Evolutionary conservation across 163 green algal genomes (phyloP), one percentile per base, ranked within the genome.

Genomic region (Dunaliella salina): DNA sequence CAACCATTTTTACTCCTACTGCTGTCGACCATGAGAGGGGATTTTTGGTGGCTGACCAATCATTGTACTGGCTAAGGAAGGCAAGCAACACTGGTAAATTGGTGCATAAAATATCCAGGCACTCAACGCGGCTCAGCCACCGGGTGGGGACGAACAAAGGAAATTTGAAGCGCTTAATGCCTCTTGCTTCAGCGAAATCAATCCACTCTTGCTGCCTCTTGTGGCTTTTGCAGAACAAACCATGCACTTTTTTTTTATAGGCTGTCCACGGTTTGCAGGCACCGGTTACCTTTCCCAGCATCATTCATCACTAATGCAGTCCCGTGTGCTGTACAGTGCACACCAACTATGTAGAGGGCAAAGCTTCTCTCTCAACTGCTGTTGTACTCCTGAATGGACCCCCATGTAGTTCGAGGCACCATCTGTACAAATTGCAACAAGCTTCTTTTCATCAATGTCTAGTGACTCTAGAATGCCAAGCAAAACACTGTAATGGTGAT

Each of bases 241-340:
- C 40, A 50, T 50, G 40, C 40, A 50, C 40, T 15, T 3, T 8
- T 50, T n/a, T 50, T 50, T 8, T 29, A 75, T 26, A 75, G 63
- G 11, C 63, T 75, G 63, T 75, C 22, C 63, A 75, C 63, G 11
- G 63, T 29, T 75, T 75, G 4, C 20, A 75, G 24, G 63, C 63
- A 75, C 63, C 11, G 63, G 63, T 75, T 75, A 26, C 24, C 63
- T 30, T 26, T 30, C 1, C 63, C 63, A 29, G 63, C 63, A 75
- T 75, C 63, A 75, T 75, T 75, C 63, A 75, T 75, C 24, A 75
- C 63, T 75, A 75, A 29, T 30, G 63, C 63, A 75, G 63, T 75
- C 24, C 63, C 20, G 63, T 75, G 63, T 29, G 63, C 63, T 30
- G 22, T 29, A 75, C 63, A 75, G 24, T 75, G 63, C 63, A 75